Evolutionary conservation across 2,329 filamentous ascomycete species (phyloP), one percentile per base, ranked within the genome.

Genomic region (Incumbomyces lentus): DNA sequence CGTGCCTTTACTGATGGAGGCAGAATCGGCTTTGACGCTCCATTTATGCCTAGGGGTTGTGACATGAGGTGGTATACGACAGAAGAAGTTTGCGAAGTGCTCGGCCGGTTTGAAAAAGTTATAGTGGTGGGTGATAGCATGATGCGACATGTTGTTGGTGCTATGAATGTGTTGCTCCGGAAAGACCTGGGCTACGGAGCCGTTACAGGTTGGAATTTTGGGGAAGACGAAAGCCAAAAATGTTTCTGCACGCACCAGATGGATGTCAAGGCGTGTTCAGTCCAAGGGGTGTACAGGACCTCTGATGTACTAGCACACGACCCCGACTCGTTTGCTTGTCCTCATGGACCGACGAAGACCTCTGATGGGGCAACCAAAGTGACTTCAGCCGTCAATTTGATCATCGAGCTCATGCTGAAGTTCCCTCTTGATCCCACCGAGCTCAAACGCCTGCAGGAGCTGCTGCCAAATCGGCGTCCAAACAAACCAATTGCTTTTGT

Each of bases 241-340:
- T 72, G 69, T 53, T 73, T 72, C 57, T 73, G 69, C 55, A 69
- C 71, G 48, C 65, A 68, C 38, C 69, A 72, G 44, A 72, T 73
- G 55, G 66, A 72, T 59, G 65, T 71, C 42, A 70, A 66, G 50
- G 60, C 64, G n/a, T 73, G 69, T 54, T 71, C 68, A 1, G 62
- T 72, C 1, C 70, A 73, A 50, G 69, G 69, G 4, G 72, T 73
- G 37, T 72, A 65, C 57, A 68, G 64, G 39, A 73, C 68, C 1
- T 55, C 62, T 1, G 69, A 72, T 52, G 70, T 73, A 6, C 45
- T 67, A 14, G 53, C 60, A 34, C 57, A 70, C 48, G 68, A 72
- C 46, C 67, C 66, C 2, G 50, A 58, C 26, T 70, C 68, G 43
- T 46, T 73, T 3, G 60, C 62, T 2, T 73, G 70, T 50, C 48